Conservation (phyloP, 257 asterid genomes). For the Pogostemon cablin region DNA sequence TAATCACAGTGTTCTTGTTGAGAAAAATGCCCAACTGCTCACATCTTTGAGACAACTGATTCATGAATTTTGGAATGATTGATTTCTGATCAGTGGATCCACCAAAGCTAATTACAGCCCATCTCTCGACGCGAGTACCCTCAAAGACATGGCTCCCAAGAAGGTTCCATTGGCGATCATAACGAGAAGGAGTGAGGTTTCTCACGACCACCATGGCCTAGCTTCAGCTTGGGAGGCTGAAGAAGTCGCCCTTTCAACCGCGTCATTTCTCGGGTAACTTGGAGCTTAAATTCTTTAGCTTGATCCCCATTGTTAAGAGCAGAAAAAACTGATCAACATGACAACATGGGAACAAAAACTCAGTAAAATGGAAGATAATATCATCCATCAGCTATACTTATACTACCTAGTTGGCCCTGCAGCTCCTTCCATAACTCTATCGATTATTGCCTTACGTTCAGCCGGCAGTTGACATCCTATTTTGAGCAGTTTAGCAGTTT, state of each 20-base stretch:
- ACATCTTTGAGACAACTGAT: conserved; percentile 75
- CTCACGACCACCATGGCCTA: conserved; percentile 81
- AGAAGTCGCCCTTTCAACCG: conserved; percentile 77
- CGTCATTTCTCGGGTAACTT: conserved; percentile 77
- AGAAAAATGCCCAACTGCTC: conserved; percentile 80
- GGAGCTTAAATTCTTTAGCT: conserved; percentile 69
- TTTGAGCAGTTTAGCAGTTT: conserved; percentile 78
- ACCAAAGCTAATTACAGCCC: conserved; percentile 89
- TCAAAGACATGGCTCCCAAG: conserved; percentile 86
- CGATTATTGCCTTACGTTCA: conserved; percentile 69
- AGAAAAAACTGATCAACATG: conserved; percentile 5
- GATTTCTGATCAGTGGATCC: conserved; percentile 77
- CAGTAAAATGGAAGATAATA: background rate
- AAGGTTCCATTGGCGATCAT: conserved; percentile 93
- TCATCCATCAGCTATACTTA: background rate
- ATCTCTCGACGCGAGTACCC: conserved; percentile 73
- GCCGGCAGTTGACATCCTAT: conserved; percentile 88
- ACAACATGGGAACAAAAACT: conserved; percentile 10
- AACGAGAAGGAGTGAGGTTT: conserved; percentile 76
- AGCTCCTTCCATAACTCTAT: conserved; percentile 74
- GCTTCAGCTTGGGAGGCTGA: conserved; percentile 93
- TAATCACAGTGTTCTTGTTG: conserved; percentile 50
- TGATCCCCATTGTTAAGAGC: conserved; percentile 62
- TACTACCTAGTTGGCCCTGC: conserved; percentile 93
- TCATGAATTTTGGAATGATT: conserved; percentile 63